Conservation (phyloP, 768 basidiomycete species). For the Leccinum fibrillosum region DNA sequence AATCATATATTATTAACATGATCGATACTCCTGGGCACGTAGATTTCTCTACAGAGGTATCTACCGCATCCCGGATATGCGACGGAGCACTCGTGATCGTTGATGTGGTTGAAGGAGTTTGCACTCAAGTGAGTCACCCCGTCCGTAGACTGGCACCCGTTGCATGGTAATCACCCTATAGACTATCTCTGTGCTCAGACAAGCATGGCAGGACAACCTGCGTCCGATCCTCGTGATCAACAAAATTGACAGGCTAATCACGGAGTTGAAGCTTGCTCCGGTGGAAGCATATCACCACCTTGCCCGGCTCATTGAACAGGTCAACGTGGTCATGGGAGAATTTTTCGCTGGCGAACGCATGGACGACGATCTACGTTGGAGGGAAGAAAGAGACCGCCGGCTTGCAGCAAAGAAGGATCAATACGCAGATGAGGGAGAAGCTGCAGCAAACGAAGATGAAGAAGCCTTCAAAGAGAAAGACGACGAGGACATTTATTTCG, state of each 20-base stretch:
- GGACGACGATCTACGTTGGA: slow-evolving; percentile 94
- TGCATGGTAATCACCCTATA: slow-evolving; percentile 29
- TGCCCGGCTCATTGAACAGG: slow-evolving; percentile 90
- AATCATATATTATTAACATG: slow-evolving; percentile 86
- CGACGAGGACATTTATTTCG: slow-evolving; percentile 97
- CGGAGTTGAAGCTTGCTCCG: slow-evolving; percentile 88
- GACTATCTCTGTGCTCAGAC: slow-evolving; percentile 93
- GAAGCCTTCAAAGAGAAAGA: slow-evolving; percentile 91
- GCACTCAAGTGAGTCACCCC: slow-evolving; percentile 75
- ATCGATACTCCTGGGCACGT: slow-evolving; percentile 99
- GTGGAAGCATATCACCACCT: slow-evolving; percentile 94
- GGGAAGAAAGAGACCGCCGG: slow-evolving; percentile 85
- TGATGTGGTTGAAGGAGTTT: slow-evolving; percentile 97
- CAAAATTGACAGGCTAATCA: slow-evolving; percentile 92
- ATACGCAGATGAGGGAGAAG: slow-evolving; percentile 63
- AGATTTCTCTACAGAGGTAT: slow-evolving; percentile 97
- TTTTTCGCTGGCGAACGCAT: slow-evolving; percentile 95
- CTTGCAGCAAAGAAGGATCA: slow-evolving; percentile 72
- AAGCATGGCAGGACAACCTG: slow-evolving; percentile 89
- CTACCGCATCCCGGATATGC: slow-evolving; percentile 87
- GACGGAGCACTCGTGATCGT: slow-evolving; percentile 95
- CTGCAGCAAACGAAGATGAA: slow-evolving; percentile 53
- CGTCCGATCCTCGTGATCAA: slow-evolving; percentile 94
- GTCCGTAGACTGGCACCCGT: not conserved
- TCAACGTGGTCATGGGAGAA: slow-evolving; percentile 96